Base-by-base conservation (phyloP, 176 grass and related monocot genomes). In the Cenchrus fungigraminus region DNA sequence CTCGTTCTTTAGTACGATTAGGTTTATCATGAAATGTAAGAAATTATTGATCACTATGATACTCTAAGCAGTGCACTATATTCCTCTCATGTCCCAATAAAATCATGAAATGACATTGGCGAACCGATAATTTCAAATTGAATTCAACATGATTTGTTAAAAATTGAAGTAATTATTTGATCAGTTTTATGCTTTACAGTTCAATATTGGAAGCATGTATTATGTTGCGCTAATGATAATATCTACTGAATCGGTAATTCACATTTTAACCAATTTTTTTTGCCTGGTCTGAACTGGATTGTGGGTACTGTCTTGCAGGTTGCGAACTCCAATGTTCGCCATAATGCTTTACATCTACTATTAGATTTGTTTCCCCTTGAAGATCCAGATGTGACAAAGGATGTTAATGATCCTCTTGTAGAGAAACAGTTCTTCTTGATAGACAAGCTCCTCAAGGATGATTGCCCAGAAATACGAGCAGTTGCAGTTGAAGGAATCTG, bases 281-380 rank as follows among this genome's bases (percentile, higher is more conserved):
- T 58, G 22, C 16, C 67, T 82, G 74, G 20, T 54, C 71, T 86
- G 68, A 80, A 71, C 43, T 22, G 17, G 57, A 22, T 40, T 40
- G 37, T 40, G 37, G 37, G 37, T 72, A 79, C 12, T 82, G 43
- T 79, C 82, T 92, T 75, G 43, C 84, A 98, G 97, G 93, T 90
- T 79, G 93, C 97, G 1, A 99, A 94, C 87, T 96, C 91, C 59
- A 93, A 94, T 76, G 97, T 99, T 73, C 90, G 93, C 50, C 88
- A 87, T 79, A 99, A 99, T 79, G 83, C 93, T 49, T 90, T 95
- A 47, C 89, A 96, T 89, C 90, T 99, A 67, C 85, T 99, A 15
- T 83, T 99, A 80, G 91, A 99, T 92, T 78, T 99, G 72, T 96
- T 99, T 85, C 97, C 97, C 72, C 88, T 99, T 84, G 86, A 95